Base-by-base conservation (phyloP, 192 early-diverging fungal species). In the Powellomyces hirtus region DNA sequence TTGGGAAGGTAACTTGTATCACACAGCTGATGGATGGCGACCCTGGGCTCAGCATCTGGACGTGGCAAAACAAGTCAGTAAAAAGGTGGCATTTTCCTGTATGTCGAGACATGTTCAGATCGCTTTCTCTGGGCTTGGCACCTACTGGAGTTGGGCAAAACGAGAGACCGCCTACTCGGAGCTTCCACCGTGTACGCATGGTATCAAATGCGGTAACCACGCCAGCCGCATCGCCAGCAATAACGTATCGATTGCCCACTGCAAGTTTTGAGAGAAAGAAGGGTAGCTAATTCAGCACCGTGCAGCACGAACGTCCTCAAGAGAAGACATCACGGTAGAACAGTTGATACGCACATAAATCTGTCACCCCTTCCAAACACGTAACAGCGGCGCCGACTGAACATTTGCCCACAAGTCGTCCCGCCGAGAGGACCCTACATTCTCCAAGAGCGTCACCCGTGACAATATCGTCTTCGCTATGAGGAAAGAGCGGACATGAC, bases 171-270 rank as follows among this genome's bases (percentile, higher is more conserved):
- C 62, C 62, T 5, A 64, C 26, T 14, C 62, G 62, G 5, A 33
- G 13, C 13, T 34, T n/a, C 62, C 62, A 64, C 0, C 8, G 46
- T 51, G 27, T 34, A 20, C 35, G 38, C 31, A 64, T 14, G 10
- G 44, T 20, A 30, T 64, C 44, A 64, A 64, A 64, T 29, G 62
- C 62, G 46, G 46, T 64, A 13, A 64, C 46, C 11, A 30, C 24
- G 18, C 62, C 62, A 0, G 27, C 2, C 29, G 62, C 42, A 49
- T 64, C 62, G 14, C 62, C 62, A 10, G 62, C 62, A 14, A 64
- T 16, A 7, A 56, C 31, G 26, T 56, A 56, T 18, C 29, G 24
- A 34, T 56, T 56, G 53, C 6, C 14, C 5, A 56, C 53, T 56
- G 53, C 53, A 56, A 29, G 3, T 24, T 3, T 16, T 5, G 4